phyloP scores from a whole-genome alignment of 2,329 filamentous ascomycete genomes.

The Plectosphaerella cucumerina region DNA sequence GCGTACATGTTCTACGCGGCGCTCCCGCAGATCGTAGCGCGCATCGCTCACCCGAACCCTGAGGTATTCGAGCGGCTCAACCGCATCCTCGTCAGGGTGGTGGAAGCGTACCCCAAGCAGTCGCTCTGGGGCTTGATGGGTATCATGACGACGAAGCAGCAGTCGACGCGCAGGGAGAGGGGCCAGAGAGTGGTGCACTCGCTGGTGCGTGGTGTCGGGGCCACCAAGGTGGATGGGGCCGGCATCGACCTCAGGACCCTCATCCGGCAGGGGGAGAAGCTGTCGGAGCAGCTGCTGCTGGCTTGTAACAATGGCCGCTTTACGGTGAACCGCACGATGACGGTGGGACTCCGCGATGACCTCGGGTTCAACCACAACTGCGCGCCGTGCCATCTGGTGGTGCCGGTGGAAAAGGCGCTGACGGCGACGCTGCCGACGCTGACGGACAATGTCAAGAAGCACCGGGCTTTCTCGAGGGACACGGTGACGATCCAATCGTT shows the following conservation, averaged over 20 bases:
- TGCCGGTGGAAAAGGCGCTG: slow-evolving; percentile 82
- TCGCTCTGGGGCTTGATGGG: slow-evolving; percentile 88
- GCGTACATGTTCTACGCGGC: slow-evolving; percentile 78
- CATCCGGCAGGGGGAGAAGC: slow-evolving; percentile 73
- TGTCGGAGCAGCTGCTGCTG: slow-evolving; percentile 75
- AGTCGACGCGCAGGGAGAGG: slow-evolving; percentile 56
- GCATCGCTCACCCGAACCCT: slow-evolving; percentile 81
- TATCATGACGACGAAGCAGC: slow-evolving; percentile 75
- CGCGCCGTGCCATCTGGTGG: slow-evolving; percentile 79
- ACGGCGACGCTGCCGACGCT: slow-evolving; percentile 74
- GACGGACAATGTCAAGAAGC: slow-evolving; percentile 68
- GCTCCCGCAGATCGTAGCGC: slow-evolving; percentile 89
- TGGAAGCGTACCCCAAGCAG: slow-evolving; percentile 82
- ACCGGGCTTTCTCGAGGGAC: slow-evolving; percentile 84
- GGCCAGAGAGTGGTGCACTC: slow-evolving; percentile 49
- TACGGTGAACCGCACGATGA: slow-evolving; percentile 61
- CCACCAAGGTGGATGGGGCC: slow-evolving; percentile 47
- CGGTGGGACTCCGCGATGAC: slow-evolving; percentile 71
- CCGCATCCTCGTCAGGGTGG: slow-evolving; percentile 80
- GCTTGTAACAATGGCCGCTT: slow-evolving; percentile 76
- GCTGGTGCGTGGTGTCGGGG: slow-evolving; percentile 32
- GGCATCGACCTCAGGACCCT: slow-evolving; percentile 63
- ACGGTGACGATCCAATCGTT: slow-evolving; percentile 79
- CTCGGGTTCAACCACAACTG: slow-evolving; percentile 81
- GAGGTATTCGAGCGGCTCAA: slow-evolving; percentile 74